Conservation (phyloP, 148 eudicot genomes). For the Fallopia convolvulus region DNA sequence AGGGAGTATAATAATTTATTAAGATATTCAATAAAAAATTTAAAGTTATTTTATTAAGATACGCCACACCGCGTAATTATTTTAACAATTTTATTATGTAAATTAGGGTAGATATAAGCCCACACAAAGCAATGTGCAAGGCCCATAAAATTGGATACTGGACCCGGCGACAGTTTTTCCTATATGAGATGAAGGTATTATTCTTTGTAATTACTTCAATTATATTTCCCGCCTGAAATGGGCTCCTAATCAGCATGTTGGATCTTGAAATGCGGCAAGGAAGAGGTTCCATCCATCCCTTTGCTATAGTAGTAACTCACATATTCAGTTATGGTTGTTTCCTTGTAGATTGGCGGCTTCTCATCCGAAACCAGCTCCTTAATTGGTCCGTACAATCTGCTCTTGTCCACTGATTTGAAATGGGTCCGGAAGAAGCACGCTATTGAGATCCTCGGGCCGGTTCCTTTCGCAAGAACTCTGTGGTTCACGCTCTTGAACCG, state of each 20-base stretch:
- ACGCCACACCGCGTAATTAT: too few relatives aligned
- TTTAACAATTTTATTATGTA: too few relatives aligned
- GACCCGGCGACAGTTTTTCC: too few relatives aligned
- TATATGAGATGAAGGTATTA: too few relatives aligned
- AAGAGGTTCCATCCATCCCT: constrained; percentile 19
- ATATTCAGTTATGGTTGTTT: constrained; percentile 18
- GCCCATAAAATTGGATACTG: too few relatives aligned
- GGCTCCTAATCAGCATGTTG: neutral
- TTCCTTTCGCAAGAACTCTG: constrained; percentile 24
- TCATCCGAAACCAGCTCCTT: constrained; percentile 24
- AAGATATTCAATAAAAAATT: too few relatives aligned
- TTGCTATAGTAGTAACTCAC: neutral
- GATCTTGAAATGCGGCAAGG: constrained; percentile 19
- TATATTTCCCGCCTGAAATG: too few relatives aligned
- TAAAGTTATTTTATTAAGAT: too few relatives aligned
- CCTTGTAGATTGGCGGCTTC: constrained; percentile 19
- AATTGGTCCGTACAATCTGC: constrained; percentile 25
- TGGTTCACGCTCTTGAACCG: constrained; percentile 29
- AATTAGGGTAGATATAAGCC: too few relatives aligned
- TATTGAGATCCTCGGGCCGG: constrained; percentile 31
- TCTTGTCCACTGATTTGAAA: neutral
- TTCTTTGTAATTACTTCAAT: too few relatives aligned
- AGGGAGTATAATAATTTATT: too few relatives aligned
- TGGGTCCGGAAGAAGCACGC: constrained; percentile 24
- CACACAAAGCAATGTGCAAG: too few relatives aligned